Evolutionary conservation across 2,329 filamentous ascomycete genomes (phyloP), one percentile per base, ranked within the genome.

Genomic region (Aspergillus sp.): DNA sequence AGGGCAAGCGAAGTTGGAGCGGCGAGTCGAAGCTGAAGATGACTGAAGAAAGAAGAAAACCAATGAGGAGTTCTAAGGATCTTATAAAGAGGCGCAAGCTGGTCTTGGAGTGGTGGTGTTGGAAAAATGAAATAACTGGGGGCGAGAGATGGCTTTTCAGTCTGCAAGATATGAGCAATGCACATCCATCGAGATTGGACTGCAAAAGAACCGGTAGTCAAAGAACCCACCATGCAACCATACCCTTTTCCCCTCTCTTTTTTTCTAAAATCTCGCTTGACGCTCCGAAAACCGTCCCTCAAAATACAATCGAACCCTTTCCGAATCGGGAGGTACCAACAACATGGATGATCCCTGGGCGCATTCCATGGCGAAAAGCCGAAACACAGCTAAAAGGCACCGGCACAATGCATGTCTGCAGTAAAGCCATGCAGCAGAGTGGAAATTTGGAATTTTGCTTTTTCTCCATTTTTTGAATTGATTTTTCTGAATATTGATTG

Each of bases 331-430:
- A 45, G 31, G 23, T 60, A 54, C 66, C 67, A 65, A 54, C 51
- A 68, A 56, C 67, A 69, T 69, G 65, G 65, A 66, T 69, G 59
- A 68, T 68, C 67, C 66, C 62, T 65, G 65, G 65, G 59, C 61
- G 63, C 64, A 66, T 66, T 66, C 63, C 64, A 67, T 60, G 63
- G 62, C 52, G 64, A 65, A 60, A 60, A 64, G 64, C 64, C 67
- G 65, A 69, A 69, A 69, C 67, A 63, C 60, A 57, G 53, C 62
- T 61, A 63, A 64, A 62, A 61, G 59, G 55, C 65, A 63, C 60
- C 55, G 60, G 62, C 62, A 58, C 46, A 62, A 54, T 66, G 66
- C 61, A 67, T 56, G 58, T 62, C 59, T 67, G 54, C 57, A 52
- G 57, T 61, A 59, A 58, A 58, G 60, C 57, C 65, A 61, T 68